These are phyloP conservation scores for Coemansia sp. DNA, from an alignment of 192 early-diverging fungal species.

Conservation along the genomic window DNA sequence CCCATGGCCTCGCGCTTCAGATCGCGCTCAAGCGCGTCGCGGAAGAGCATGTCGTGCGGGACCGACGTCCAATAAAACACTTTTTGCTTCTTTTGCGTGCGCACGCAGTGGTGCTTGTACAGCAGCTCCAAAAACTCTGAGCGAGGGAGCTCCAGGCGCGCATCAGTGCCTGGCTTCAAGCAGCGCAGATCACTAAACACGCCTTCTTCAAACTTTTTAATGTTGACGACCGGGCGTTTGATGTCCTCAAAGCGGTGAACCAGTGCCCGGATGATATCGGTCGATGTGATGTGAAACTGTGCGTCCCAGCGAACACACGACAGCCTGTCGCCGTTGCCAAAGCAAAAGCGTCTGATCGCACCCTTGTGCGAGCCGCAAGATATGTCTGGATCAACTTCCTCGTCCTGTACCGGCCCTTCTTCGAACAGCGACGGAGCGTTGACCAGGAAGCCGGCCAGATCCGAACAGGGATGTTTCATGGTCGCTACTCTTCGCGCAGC, in stretches of 20 bases:
- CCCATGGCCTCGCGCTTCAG: constrained; percentile 90
- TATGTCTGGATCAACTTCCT: constrained; percentile 50
- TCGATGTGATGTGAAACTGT: constrained; percentile 92
- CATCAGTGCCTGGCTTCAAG: constrained; percentile 92
- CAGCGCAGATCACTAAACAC: constrained; percentile 95
- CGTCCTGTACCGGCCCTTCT: constrained; percentile 44
- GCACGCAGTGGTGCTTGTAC: constrained; percentile 93
- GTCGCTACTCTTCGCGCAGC: constrained; percentile 26
- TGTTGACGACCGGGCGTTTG: constrained; percentile 79
- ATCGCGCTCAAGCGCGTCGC: constrained; percentile 95
- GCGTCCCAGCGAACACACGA: constrained; percentile 94
- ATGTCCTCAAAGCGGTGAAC: constrained; percentile 90
- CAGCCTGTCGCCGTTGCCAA: constrained; percentile 85
- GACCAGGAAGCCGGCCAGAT: constrained; percentile 47
- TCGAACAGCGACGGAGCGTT: constrained; percentile 54
- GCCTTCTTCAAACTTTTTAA: constrained; percentile 99
- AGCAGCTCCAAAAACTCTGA: constrained; percentile 93
- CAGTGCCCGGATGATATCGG: constrained; percentile 90
- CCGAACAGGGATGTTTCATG: constrained; percentile 37
- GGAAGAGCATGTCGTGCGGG: constrained; percentile 89
- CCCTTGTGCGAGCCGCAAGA: constrained; percentile 32
- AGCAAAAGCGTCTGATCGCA: constrained; percentile 47
- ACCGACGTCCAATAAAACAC: constrained; percentile 99
- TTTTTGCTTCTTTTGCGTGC: constrained; percentile 99
- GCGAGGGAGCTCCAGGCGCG: constrained; percentile 88